Base-by-base conservation (phyloP, 2,329 filamentous ascomycete species). In the Tolypocladium inflatum region DNA sequence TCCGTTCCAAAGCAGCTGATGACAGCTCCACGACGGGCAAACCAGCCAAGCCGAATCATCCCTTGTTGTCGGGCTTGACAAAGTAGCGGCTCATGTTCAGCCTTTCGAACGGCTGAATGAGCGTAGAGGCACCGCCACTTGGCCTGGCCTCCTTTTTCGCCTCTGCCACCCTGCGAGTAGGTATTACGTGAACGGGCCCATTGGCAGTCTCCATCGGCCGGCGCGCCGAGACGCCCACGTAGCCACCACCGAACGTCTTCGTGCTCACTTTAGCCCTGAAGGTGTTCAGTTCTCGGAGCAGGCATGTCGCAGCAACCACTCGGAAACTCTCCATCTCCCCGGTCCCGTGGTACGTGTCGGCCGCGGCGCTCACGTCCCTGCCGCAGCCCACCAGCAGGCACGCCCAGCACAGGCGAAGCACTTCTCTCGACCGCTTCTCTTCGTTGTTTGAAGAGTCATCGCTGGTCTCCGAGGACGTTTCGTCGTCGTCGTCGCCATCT, bases 301-400 rank as follows among this genome's bases (percentile, higher is more conserved):
- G 62, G 57, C 70, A 74, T 37, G 70, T 65, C 15, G 72, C 73
- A 2, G 73, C 72, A 51, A 76, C 67, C 1, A 74, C 66, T 33
- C 67, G 66, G 60, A 76, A 76, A 52, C 74, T 74, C 51, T 70
- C 54, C 10, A 74, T 61, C 39, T 67, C 60, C 0, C 56, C 60
- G 1, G 60, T 63, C 4, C 60, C 61, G 3, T 61, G 55, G 15
- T 66, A 60, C 6, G 11, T 13, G 42, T 56, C 10, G 1, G 52
- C 15, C 1, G 60, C 45, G 8, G 52, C 55, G 1, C 26, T 42
- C 30, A 35, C 1, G 26, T 56, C 52, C 45, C 53, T 62, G 30
- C 60, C 59, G 41, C 63, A 65, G 0, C 66, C 68, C 1, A 73
- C 66, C 6, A 65, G 61, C 15, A 75, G 57, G 54, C 73, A 75